Percentiles rank a stretch among this genome's conserved stretches.
These are phyloP conservation scores for Verticillium zaregamsianum DNA, from an alignment of 2,329 filamentous ascomycete genomes.

Conservation along the genomic window DNA sequence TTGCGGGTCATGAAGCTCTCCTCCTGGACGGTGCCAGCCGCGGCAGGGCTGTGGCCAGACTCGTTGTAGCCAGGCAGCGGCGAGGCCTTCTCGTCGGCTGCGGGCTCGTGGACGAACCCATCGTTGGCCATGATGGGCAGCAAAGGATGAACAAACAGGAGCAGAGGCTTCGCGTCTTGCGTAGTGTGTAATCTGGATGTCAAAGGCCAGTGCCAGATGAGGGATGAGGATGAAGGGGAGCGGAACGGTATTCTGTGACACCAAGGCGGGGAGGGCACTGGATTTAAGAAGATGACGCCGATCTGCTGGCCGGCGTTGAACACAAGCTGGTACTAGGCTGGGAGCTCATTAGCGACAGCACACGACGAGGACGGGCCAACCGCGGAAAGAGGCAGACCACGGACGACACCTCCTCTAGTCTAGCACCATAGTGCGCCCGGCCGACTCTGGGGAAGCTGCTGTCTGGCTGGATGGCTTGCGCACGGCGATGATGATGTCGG, in stretches of 20 bases:
- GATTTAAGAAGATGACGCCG: neutral
- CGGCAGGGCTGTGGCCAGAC: neutral
- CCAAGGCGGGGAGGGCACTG: neutral
- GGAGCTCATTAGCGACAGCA: neutral
- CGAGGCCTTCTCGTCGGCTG: neutral
- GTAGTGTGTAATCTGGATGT: neutral
- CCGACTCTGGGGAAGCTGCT: neutral
- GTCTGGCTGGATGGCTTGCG: neutral
- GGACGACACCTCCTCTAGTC: neutral
- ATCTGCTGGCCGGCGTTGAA: neutral
- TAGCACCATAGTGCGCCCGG: neutral
- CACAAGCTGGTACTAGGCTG: neutral
- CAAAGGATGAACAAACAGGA: neutral
- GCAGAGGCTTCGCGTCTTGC: neutral
- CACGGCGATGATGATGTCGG: neutral
- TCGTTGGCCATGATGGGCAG: neutral
- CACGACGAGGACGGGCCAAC: neutral
- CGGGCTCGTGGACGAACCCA: neutral
- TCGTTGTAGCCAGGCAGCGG: conserved; percentile 3
- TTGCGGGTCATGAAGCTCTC: conserved; percentile 13
- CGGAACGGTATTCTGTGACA: neutral
- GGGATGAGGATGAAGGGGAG: neutral
- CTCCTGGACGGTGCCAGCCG: neutral
- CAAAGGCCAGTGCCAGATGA: neutral
- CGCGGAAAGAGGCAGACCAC: neutral